These are phyloP conservation scores for Phlebiopsis flavidoalba DNA, from an alignment of 768 basidiomycete genomes.

Conservation along the genomic window DNA sequence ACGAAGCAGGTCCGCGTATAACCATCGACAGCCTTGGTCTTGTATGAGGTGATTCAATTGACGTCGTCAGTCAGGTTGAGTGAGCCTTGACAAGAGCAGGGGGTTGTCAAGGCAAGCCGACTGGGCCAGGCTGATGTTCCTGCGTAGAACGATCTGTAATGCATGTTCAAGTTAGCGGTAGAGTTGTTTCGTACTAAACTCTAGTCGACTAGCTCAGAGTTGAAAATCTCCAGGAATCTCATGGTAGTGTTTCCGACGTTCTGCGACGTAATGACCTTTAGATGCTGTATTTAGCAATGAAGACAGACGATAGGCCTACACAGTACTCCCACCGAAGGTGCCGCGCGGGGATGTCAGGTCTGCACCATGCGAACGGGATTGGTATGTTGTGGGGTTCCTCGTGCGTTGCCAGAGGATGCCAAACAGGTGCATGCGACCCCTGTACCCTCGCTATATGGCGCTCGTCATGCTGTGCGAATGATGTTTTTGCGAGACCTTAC, in stretches of 20 bases:
- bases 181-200: no score
- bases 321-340: conserved; percentile 13
- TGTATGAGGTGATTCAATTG: conserved; percentile 12
- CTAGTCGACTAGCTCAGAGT: conserved; percentile 31
- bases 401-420: conserved; percentile 35
- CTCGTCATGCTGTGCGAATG: not conserved
- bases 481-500: not conserved
- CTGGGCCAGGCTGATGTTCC: conserved; percentile 12
- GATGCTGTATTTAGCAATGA: no score
- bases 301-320: no score
- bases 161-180: no score
- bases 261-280: conserved; percentile 63
- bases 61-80: conserved; percentile 15
- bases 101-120: conserved; percentile 24
- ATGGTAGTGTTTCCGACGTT: conserved; percentile 59
- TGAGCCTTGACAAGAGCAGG: conserved; percentile 22
- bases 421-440: conserved; percentile 39
- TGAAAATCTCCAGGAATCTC: conserved; percentile 51
- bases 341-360: conserved; percentile 6
- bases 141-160: conserved; percentile 1
- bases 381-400: conserved; percentile 41
- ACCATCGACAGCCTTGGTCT: conserved; percentile 12
- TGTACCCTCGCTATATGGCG: conserved; percentile 29
- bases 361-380: conserved; percentile 27
- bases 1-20: not conserved